These are phyloP conservation scores for Naegleria fowleri DNA, from an alignment of 208 protist species.

Conservation along the genomic window DNA sequence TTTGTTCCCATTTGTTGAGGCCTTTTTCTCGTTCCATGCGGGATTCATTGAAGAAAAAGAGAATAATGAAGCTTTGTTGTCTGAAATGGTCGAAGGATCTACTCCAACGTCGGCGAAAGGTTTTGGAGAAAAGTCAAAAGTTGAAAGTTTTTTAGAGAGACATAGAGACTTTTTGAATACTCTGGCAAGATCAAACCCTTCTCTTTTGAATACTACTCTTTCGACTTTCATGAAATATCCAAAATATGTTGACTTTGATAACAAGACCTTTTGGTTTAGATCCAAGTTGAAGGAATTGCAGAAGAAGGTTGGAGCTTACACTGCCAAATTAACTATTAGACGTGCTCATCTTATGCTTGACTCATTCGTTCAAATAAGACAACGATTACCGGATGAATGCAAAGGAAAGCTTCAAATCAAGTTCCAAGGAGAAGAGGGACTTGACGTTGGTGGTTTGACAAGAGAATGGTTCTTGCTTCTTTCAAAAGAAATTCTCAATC, in stretches of 20 bases:
- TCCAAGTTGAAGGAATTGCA: slow-evolving; percentile 34
- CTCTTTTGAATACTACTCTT: slow-evolving; percentile 61
- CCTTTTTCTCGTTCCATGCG: slow-evolving; percentile 38
- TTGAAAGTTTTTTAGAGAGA: slow-evolving; percentile 65
- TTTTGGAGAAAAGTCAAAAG: slow-evolving; percentile 37
- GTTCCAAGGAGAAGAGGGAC: slow-evolving; percentile 79
- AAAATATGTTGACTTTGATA: slow-evolving; percentile 75
- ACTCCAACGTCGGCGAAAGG: not conserved
- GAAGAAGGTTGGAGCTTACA: not conserved
- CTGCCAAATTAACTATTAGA: slow-evolving; percentile 56
- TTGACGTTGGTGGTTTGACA: slow-evolving; percentile 85
- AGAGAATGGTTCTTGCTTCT: slow-evolving; percentile 94
- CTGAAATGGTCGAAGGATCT: not conserved
- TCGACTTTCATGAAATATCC: slow-evolving; percentile 65
- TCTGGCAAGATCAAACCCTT: slow-evolving; percentile 59
- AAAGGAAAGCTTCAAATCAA: slow-evolving; percentile 74
- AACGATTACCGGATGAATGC: slow-evolving; percentile 45
- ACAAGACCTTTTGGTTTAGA: slow-evolving; percentile 71
- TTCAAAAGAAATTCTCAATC: slow-evolving; percentile 75
- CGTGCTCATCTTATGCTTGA: slow-evolving; percentile 67
- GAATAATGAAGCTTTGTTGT: not conserved
- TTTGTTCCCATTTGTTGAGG: slow-evolving; percentile 34
- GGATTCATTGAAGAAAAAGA: slow-evolving; percentile 19
- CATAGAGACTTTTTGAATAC: slow-evolving; percentile 38
- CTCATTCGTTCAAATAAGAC: slow-evolving; percentile 65